These are phyloP conservation scores for Capsicum pubescens DNA, from an alignment of 257 asterid genomes.

Conservation along the genomic window DNA sequence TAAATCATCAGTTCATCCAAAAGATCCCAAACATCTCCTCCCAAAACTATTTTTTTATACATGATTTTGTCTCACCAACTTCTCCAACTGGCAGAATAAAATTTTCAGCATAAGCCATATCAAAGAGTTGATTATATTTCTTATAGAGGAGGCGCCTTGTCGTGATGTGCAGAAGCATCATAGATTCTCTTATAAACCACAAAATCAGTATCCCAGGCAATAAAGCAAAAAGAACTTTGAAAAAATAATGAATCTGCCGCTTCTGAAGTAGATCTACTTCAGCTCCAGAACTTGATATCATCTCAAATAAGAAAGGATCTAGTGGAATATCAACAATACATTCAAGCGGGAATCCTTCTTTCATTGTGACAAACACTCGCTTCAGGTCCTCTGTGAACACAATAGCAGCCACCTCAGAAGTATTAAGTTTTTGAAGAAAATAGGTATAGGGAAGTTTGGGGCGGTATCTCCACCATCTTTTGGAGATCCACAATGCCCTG, in stretches of 20 bases:
- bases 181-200: conserved; percentile 89
- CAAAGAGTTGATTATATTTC: conserved; percentile 85
- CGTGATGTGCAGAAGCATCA: conserved; percentile 78
- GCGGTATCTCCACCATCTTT: conserved; percentile 99
- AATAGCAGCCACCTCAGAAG: conserved; percentile 94
- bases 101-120: conserved; percentile 92
- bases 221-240: conserved; percentile 76
- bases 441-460: conserved; percentile 96
- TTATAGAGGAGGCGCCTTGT: conserved; percentile 77
- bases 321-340: conserved; percentile 92
- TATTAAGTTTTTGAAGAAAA: conserved; percentile 94
- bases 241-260: conserved; percentile 80
- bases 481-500: conserved; percentile 91
- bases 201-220: conserved; percentile 86
- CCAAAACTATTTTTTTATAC: conserved; percentile 90
- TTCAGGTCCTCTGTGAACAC: conserved; percentile 97
- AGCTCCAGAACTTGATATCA: conserved; percentile 84
- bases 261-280: conserved; percentile 97
- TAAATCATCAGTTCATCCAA: conserved; percentile 95
- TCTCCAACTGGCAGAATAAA: conserved; percentile 92
- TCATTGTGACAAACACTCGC: conserved; percentile 87
- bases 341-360: conserved; percentile 98
- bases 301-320: conserved; percentile 94
- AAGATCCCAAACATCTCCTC: conserved; percentile 99
- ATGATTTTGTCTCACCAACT: conserved; percentile 87